Evolutionary conservation across 1,284 basidiomycete genomes (phyloP).

Genomic region (Sporisorium graminicola): DNA sequence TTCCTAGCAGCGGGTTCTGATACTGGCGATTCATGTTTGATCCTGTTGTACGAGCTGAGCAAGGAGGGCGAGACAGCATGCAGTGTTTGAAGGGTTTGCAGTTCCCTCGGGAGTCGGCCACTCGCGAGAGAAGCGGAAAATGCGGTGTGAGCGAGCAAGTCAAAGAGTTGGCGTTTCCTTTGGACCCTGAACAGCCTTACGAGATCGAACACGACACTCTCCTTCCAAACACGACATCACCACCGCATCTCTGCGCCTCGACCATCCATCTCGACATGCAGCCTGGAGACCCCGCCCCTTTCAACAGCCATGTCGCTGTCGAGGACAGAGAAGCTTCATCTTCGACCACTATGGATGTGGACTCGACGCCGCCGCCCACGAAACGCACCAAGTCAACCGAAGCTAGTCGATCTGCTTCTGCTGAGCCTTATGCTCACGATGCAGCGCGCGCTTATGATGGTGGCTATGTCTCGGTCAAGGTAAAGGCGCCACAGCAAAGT

Average conservation of each 20-base stretch:
- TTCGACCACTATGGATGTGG: conserved; percentile 13
- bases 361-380: conserved; percentile 24
- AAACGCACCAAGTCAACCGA: conserved; percentile 32
- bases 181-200: conserved; percentile 33
- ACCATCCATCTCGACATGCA: neutral
- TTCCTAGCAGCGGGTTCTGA: too few relatives aligned
- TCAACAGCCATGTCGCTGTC: neutral
- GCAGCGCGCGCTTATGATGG: neutral
- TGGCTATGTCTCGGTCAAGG: neutral
- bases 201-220: too few relatives aligned
- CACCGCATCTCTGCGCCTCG: neutral
- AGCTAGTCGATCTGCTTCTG: conserved; percentile 3
- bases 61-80: neutral
- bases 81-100: neutral
- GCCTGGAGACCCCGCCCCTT: neutral
- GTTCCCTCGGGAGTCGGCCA: conserved; percentile 21
- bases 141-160: neutral
- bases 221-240: neutral
- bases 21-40: too few relatives aligned
- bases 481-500: neutral
- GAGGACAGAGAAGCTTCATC: neutral
- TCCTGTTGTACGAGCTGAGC: neutral
- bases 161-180: conserved; percentile 17
- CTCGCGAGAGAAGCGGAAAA: neutral
- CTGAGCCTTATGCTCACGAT: neutral